Evolutionary conservation across 192 early-diverging fungal genomes (phyloP), one percentile per base, ranked within the genome.

Genomic region (Anaeromyces robustus): DNA sequence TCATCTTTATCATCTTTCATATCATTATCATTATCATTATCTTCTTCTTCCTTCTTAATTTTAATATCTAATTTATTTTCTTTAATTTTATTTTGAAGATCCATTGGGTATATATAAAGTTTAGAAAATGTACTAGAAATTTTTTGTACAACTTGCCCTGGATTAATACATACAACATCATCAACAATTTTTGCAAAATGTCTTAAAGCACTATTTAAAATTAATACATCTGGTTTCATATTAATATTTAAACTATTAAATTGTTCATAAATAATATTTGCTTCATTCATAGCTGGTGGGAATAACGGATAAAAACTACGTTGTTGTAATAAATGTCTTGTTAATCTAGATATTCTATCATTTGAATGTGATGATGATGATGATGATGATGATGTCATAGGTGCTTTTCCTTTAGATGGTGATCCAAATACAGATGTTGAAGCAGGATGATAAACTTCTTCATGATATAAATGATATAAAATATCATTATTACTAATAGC

Each of bases 301-400:
- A 92, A 92, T 17, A 97, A 86, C n/a, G 97, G 96, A 80, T 96
- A 96, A 52, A 97, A 90, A 79, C 88, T 88, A 59, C 94, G 90
- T 85, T 97, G 96, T 79, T 92, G 88, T 18, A 98, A 80, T 78
- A 97, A 82, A 80, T 97, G 93, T 79, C 88, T 85, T 30, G 93
- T 90, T 26, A 96, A 85, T 29, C 93, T 89, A 14, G 88, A 86
- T 79, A 96, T 84, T 16, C 92, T 90, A 84, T 96, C 94, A 68
- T 81, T 84, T 37, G 84, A n/a, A n/a, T n/a, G n/a, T n/a, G 59
- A 3, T 81, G 80, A 68, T 68, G 32, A 34, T 16, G 28, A 16
- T 79, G 59, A 3, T 81, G 80, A 68, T 68, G 32, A 34, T 16
- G 28, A 16, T 79, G 81, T 18, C 77, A 29, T n/a, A n/a, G n/a